These are phyloP conservation scores for Meyerozyma smithsonii DNA, from an alignment of 1,139 yeast genomes.

Conservation along the genomic window DNA sequence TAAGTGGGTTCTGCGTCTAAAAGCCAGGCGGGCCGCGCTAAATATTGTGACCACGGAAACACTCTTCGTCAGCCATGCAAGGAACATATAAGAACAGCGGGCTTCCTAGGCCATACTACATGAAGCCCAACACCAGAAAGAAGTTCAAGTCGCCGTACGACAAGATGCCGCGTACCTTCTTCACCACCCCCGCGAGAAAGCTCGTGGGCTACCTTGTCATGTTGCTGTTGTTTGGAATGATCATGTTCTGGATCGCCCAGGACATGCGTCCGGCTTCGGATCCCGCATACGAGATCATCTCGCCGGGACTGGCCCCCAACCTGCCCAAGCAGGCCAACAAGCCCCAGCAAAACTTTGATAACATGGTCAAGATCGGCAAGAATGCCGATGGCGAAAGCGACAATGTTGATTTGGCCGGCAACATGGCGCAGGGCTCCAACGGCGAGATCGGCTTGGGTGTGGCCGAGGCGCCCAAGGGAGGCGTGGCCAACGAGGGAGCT, in stretches of 20 bases:
- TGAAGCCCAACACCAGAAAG: conserved; percentile 37
- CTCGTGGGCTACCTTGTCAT: conserved; percentile 35
- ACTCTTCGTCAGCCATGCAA: conserved; percentile 30
- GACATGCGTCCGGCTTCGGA: conserved; percentile 29
- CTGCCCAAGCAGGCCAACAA: conserved; percentile 4
- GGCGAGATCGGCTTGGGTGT: conserved; percentile 43
- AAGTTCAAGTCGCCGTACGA: conserved; percentile 33
- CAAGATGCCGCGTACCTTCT: conserved; percentile 25
- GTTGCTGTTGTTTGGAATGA: conserved; percentile 32
- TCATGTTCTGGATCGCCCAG: conserved; percentile 35
- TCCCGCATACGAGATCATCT: conserved; percentile 26
- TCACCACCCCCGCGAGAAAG: conserved; percentile 36
- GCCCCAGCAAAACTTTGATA: conserved; percentile 19
- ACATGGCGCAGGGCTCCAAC: conserved; percentile 37
- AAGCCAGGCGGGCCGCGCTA: too few species aligned
- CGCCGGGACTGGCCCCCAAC: conserved; percentile 5
- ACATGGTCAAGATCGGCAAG: conserved; percentile 20
- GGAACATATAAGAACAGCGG: conserved; percentile 42
- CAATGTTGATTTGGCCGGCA: conserved; percentile 35
- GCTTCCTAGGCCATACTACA: conserved; percentile 45
- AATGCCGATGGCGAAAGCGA: conserved; percentile 27
- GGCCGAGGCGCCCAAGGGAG: conserved; percentile 48
- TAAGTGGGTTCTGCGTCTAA: too few species aligned
- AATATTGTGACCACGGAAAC: neutral
- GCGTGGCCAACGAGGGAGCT: conserved; percentile 45